Evolutionary conservation across 2,329 filamentous ascomycete genomes (phyloP).

Genomic region (Fusarium brevicatenulatum): DNA sequence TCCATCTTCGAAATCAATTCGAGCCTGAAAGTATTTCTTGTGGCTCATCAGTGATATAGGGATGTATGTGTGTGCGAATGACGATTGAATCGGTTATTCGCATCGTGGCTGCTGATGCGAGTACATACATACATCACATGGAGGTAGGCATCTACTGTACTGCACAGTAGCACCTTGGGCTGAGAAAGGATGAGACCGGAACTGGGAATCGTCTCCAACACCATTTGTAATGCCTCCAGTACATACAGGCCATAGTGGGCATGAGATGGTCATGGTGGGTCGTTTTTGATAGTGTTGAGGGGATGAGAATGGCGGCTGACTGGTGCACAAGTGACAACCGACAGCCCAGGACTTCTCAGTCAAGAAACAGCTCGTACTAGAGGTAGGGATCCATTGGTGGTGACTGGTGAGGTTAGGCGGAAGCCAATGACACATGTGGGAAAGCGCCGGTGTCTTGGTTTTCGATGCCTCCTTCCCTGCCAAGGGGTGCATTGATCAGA

Average conservation of each 20-base stretch:
- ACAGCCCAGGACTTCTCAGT: not conserved
- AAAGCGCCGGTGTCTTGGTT: slow-evolving; percentile 32
- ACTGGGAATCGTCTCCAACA: slow-evolving; percentile 8
- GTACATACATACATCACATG: not conserved
- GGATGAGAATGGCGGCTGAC: slow-evolving; percentile 13
- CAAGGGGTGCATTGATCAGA: not conserved
- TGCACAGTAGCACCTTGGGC: not conserved
- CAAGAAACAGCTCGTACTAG: slow-evolving; percentile 6
- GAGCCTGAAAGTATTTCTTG: not conserved
- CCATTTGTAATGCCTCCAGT: slow-evolving; percentile 36
- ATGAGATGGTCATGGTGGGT: slow-evolving; percentile 25
- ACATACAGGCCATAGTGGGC: slow-evolving; percentile 10
- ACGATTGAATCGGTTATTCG: not conserved
- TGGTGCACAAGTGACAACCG: slow-evolving; percentile 9
- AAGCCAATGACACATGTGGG: slow-evolving; percentile 27
- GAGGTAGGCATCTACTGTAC: not conserved
- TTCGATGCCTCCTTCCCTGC: slow-evolving; percentile 19
- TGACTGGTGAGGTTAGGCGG: slow-evolving; percentile 19
- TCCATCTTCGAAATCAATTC: slow-evolving; percentile 5
- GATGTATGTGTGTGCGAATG: not conserved
- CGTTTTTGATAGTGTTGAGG: slow-evolving; percentile 26
- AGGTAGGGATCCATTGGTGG: slow-evolving; percentile 7
- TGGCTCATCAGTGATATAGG: slow-evolving; percentile 3
- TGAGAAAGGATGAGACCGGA: slow-evolving; percentile 18
- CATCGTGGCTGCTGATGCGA: not conserved